Evolutionary conservation across 331 rosid species (phyloP), one percentile per base, ranked within the genome.

Genomic region (Acacia pycnantha): DNA sequence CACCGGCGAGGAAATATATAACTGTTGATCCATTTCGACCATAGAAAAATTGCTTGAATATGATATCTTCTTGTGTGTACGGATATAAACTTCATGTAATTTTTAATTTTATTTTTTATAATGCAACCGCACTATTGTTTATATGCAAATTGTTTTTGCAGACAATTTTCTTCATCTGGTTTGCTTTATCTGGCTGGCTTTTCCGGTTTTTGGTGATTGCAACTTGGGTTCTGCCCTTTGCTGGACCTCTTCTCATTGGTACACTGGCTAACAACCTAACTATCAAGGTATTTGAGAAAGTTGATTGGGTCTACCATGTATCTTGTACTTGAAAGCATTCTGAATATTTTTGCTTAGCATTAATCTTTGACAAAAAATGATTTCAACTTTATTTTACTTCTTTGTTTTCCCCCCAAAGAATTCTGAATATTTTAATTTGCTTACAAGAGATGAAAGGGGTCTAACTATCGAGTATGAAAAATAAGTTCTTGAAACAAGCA

Each of bases 161-260:
- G 99, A 95, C 99, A 12, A 67, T 94, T 74, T 92, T 95, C 92
- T 93, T 95, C 89, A 83, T 95, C 81, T 95, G 98, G 99, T 90
- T 95, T 79, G 97, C 97, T 31, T 84, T 95, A 27, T 95, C 99
- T 78, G 99, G 99, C 70, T 95, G 99, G 98, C 94, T 93, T 26
- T 95, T 95, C 44, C 97, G 97, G 79, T 3, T 88, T 71, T 82
- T 95, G 80, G 86, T 95, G 69, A 59, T 92, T 37, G 97, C 91
- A 11, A 86, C 90, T 4, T 95, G 99, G 97, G 88, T 95, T n/a
- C 91, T 95, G 73, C 99, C 99, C 5, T 91, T 95, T 82, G 97
- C 98, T 8, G 99, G 94, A 74, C 99, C 98, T 70, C 91, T 95
- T 76, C 94, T 95, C 77, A 84, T 95, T 65, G 98, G 98, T 71